Percentiles rank a stretch among this genome's conserved stretches.
phyloP scores from a whole-genome alignment of 208 protist genomes.

The Leptomonas pyrrhocoris region DNA sequence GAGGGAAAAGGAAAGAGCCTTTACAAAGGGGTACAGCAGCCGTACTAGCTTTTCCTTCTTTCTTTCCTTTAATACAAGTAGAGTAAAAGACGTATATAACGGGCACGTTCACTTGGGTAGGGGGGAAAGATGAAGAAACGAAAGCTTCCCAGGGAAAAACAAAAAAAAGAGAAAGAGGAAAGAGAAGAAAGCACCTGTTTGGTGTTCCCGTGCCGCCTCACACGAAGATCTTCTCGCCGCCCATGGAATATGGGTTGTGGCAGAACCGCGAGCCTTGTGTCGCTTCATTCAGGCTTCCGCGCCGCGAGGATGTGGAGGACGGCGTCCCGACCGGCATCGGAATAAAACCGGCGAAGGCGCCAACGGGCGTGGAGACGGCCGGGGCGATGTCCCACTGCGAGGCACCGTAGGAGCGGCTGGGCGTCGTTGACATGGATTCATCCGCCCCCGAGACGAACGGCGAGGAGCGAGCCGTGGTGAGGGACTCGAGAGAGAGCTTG shows the following conservation, averaged over 20 bases:
- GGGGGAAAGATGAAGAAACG: background rate
- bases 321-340: constrained; percentile 9
- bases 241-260: constrained; percentile 33
- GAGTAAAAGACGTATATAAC: too few relatives aligned
- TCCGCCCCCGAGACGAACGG: constrained; percentile 17
- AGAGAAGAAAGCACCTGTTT: background rate
- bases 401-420: constrained; percentile 13
- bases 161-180: constrained; percentile 10
- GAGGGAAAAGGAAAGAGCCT: too few relatives aligned
- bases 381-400: constrained; percentile 17
- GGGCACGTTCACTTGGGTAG: too few relatives aligned
- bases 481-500: constrained; percentile 21
- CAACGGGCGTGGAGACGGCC: constrained; percentile 3
- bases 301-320: constrained; percentile 22
- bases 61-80: too few relatives aligned
- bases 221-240: constrained; percentile 21
- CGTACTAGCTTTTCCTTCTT: too few relatives aligned
- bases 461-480: background rate
- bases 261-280: constrained; percentile 30
- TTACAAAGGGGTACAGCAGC: too few relatives aligned
- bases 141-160: too few relatives aligned
- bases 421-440: constrained; percentile 19
- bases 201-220: background rate
- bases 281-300: constrained; percentile 15
- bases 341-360: background rate